Conservation (phyloP, 2,329 filamentous ascomycete species). For the Neopestalotiopsis clavispora region DNA sequence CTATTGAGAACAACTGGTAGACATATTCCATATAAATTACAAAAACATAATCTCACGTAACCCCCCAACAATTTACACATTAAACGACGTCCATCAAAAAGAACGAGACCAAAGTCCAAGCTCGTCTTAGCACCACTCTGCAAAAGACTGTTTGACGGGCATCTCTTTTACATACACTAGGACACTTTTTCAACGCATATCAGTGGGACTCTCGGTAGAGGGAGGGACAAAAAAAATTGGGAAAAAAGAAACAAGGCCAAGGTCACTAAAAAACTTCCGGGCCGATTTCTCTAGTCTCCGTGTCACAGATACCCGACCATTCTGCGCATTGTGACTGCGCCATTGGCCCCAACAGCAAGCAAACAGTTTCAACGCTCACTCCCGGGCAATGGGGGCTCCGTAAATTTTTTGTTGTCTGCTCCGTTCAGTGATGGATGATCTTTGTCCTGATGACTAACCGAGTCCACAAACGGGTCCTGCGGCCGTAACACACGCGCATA, state of each 20-base stretch:
- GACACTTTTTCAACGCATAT: background rate
- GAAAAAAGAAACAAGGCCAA: background rate
- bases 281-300: slow-evolving; percentile 3
- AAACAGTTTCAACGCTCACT: background rate
- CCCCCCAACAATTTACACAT: too few species aligned
- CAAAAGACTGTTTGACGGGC: background rate
- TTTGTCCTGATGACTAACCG: slow-evolving; percentile 5
- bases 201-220: too few species aligned
- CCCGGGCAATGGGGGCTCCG: background rate
- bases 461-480: slow-evolving; percentile 1
- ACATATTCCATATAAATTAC: too few species aligned
- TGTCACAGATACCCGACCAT: slow-evolving; percentile 5
- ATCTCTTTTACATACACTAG: background rate
- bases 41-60: too few species aligned
- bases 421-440: background rate
- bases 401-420: too few species aligned
- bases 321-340: background rate
- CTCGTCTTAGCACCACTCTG: too few species aligned
- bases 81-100: too few species aligned
- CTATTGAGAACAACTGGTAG: too few species aligned
- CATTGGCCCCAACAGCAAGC: background rate
- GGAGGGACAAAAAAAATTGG: too few species aligned
- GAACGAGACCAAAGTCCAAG: too few species aligned
- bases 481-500: background rate
- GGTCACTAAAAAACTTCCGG: background rate